Base-by-base conservation (phyloP, 495 filamentous ascomycete genomes). In the Filosporella fistucella region DNA sequence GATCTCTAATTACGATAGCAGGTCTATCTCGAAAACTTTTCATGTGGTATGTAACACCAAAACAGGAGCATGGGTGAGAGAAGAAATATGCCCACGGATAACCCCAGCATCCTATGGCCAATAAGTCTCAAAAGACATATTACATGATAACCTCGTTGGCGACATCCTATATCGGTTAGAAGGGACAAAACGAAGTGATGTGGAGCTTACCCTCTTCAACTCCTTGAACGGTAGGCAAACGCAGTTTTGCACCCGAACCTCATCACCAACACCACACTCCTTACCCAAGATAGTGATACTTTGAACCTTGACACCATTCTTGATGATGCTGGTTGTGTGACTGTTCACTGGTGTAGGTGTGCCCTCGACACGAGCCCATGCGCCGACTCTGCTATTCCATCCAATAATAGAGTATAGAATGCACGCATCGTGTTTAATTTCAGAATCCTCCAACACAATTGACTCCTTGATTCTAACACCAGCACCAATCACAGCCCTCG, bases 171-270 rank as follows among this genome's bases (percentile, higher is more conserved):
- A 25, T 30, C 39, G 22, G 50, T 76, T 51, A 75, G 72, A 63
- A 59, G 45, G 22, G n/a, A 3, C 21, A 11, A 23, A 14, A 3
- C 30, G n/a, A n/a, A 48, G 4, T 14, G 7, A 33, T 36, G 18
- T 25, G 26, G 37, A 37, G 84, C 89, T 65, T 74, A 95, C 91
- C 73, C 89, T 80, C 80, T 97, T 99, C 63, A 99, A 71, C 68
- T 97, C 94, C 79, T 99, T 99, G 65, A 91, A 96, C 20, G 93
- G 93, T 72, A 99, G 67, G 68, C 93, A 96, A 47, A 99, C 85
- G 64, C 93, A 99, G 71, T 99, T 99, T 72, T 96, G 93, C 56
- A 99, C 90, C 44, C 90, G 81, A 23, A 99, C 86, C 63, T 99
- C 93, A 58, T 99, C 93, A 1, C 83, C 90, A 41, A 97, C 94